A percentile compares a stretch with the other conserved stretches of the same genome.
Evolutionary conservation across 305 asterid species (phyloP).

Genomic region (Fraxinus ornus): DNA sequence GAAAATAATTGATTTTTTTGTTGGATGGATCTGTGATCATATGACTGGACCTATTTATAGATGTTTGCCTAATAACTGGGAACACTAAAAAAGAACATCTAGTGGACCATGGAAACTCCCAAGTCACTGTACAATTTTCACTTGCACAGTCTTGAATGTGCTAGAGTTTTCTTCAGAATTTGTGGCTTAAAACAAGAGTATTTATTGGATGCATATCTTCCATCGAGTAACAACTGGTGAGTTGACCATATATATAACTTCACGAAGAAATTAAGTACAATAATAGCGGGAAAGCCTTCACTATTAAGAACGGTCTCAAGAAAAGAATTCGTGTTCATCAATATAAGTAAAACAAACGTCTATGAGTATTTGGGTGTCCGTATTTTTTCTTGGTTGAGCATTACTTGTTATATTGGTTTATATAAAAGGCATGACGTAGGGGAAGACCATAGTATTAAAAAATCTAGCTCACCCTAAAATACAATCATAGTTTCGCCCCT

Average conservation of each 20-base stretch:
- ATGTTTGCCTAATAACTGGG: background rate
- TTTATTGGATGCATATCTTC: background rate
- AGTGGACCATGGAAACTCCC: constrained; percentile 34
- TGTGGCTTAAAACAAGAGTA: background rate
- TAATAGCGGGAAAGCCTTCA: background rate
- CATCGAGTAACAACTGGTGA: background rate
- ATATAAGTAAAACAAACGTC: background rate
- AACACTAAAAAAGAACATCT: background rate
- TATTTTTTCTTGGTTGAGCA: background rate
- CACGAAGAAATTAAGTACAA: background rate
- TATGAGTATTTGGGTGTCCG: background rate
- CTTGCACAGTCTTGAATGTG: constrained; percentile 17
- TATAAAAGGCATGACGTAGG: background rate
- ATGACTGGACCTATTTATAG: constrained; percentile 29
- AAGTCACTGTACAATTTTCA: constrained; percentile 24
- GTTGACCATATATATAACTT: background rate
- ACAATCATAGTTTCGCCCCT: background rate
- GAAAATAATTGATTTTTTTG: background rate
- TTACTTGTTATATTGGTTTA: background rate
- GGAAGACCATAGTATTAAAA: background rate
- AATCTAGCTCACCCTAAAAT: background rate
- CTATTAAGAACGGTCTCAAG: background rate
- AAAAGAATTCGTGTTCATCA: background rate
- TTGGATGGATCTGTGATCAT: background rate
- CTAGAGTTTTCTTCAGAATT: constrained; percentile 16